Base-by-base conservation (phyloP, 2,329 filamentous ascomycete species). In the Exophiala lecanii-corni region DNA sequence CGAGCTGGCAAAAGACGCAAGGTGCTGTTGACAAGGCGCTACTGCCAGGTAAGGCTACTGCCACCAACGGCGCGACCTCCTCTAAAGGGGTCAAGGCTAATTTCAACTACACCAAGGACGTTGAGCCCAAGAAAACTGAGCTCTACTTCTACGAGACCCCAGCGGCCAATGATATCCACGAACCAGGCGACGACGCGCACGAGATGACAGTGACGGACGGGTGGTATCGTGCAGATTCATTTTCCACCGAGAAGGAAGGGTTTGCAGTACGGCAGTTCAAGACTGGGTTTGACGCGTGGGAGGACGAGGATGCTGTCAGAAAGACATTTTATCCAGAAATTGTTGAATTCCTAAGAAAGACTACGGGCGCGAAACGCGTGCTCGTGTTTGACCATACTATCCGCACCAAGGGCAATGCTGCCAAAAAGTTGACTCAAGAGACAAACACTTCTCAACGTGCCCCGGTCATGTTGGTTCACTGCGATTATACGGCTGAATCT, bases 321-420 rank as follows among this genome's bases (percentile, higher is more conserved):
- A 46, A 51, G 1, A 54, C 63, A 3, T 73, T 73, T 46, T 74
- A 73, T 40, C 65, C 69, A 0, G 68, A 73, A 48, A 63, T 70
- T 12, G 70, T 73, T 20, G 61, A 68, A 15, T 62, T 73, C 41
- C 48, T 73, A 10, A 71, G 72, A 44, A 61, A 64, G 41, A 66
- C 65, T 18, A 62, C 65, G 3, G 69, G 70, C 12, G 70, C 68
- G 6, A 64, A 62, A 17, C 59, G 62, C 3, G 59, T 73, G 21
- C 61, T 72, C 37, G 70, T 74, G 41, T 74, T 74, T 55, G 71
- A 73, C 55, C 71, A 74, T 47, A 73, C 69, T 3, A 71, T 74
- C 49, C 67, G 71, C 18, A 47, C 53, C 3, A 60, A 64, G 30
- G 57, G 56, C 21, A 43, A 63, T 16, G 43, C 41, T 16, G 34